Evolutionary conservation across 352 stramenopile genomes (phyloP).

Genomic region (Phytophthora capsici): DNA sequence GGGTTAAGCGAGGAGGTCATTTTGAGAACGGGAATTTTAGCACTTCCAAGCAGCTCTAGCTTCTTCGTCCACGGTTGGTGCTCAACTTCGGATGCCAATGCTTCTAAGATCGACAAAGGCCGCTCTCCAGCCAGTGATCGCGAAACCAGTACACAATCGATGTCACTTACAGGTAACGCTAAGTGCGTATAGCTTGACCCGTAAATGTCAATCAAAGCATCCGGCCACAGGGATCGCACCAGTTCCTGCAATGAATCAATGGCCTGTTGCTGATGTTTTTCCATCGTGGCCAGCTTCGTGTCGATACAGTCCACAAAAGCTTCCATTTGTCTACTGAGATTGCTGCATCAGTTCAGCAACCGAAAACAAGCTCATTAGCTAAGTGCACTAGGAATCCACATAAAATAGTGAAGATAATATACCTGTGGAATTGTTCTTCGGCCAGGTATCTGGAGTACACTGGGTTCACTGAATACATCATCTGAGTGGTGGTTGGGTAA

Average conservation of each 20-base stretch:
- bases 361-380: slow-evolving; percentile 13
- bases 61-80: slow-evolving; percentile 76
- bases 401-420: not conserved
- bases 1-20: slow-evolving; percentile 64
- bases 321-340: slow-evolving; percentile 60
- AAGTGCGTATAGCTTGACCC: slow-evolving; percentile 97
- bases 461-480: slow-evolving; percentile 26
- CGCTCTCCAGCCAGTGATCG: slow-evolving; percentile 77
- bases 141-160: slow-evolving; percentile 96
- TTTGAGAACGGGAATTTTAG: slow-evolving; percentile 97
- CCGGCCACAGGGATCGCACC: slow-evolving; percentile 79
- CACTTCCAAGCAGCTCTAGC: slow-evolving; percentile 94
- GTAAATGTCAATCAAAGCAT: slow-evolving; percentile 95
- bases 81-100: slow-evolving; percentile 87
- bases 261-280: slow-evolving; percentile 55
- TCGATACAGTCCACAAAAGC: slow-evolving; percentile 63
- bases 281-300: slow-evolving; percentile 40
- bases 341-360: slow-evolving; percentile 29
- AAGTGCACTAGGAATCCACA: not conserved
- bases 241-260: slow-evolving; percentile 52
- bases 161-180: slow-evolving; percentile 94
- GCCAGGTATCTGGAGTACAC: slow-evolving; percentile 28
- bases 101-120: slow-evolving; percentile 90
- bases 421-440: slow-evolving; percentile 48
- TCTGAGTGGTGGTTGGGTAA: slow-evolving; percentile 18